Evolutionary conservation across 1,139 yeast species (phyloP).

Genomic region (Trichomonascaceae sp.): DNA sequence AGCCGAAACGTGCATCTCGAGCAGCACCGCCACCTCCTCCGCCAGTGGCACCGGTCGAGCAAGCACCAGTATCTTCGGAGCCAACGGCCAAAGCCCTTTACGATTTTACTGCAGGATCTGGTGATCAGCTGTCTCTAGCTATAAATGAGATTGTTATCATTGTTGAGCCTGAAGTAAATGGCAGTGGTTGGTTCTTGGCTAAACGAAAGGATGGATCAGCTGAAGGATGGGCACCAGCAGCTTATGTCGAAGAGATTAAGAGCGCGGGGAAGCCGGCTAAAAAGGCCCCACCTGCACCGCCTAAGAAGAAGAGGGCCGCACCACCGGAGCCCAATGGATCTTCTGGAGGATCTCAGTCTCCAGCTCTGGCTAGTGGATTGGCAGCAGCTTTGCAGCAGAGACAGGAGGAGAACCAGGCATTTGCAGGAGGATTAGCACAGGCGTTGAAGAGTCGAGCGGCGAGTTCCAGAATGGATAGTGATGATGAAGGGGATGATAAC

Average conservation of each 20-base stretch:
- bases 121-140: conserved; percentile 69
- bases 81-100: conserved; percentile 85
- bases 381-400: conserved; percentile 67
- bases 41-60: conserved; percentile 61
- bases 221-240: conserved; percentile 98
- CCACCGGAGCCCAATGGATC: conserved; percentile 19
- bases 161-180: conserved; percentile 60
- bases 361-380: conserved; percentile 52
- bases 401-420: conserved; percentile 57
- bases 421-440: conserved; percentile 85
- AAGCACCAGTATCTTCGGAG: conserved; percentile 59
- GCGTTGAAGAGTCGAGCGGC: conserved; percentile 83
- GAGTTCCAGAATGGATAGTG: conserved; percentile 58
- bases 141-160: conserved; percentile 73
- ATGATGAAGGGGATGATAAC: conserved; percentile 56
- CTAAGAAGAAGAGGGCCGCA: conserved; percentile 22
- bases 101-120: conserved; percentile 83
- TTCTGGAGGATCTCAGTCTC: conserved; percentile 23
- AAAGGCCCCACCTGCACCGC: conserved; percentile 31
- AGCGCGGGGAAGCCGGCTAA: conserved; percentile 18
- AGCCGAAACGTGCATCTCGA: conserved; percentile 15
- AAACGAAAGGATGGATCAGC: conserved; percentile 64
- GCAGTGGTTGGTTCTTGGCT: conserved; percentile 85
- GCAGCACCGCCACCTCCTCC: conserved; percentile 26
- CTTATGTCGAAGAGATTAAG: conserved; percentile 65